phyloP scores from a whole-genome alignment of 2,329 filamentous ascomycete genomes.

The Plenodomus lindquistii region DNA sequence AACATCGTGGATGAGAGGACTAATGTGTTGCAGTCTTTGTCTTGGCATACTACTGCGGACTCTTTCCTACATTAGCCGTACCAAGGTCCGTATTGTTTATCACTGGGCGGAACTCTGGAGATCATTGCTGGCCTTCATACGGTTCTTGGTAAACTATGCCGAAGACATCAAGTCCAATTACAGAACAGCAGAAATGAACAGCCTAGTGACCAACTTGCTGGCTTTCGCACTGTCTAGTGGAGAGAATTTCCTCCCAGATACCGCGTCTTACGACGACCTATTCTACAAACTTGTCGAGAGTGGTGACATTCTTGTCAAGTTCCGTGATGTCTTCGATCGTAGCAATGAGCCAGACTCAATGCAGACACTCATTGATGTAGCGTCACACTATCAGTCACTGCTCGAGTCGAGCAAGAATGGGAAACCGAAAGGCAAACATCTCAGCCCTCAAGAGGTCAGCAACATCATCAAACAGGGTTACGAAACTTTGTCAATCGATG shows the following conservation, averaged over 20 bases:
- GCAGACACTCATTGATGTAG: slow-evolving; percentile 80
- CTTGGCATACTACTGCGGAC: slow-evolving; percentile 81
- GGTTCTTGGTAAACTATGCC: slow-evolving; percentile 87
- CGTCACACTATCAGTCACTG: slow-evolving; percentile 83
- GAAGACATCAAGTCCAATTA: slow-evolving; percentile 71
- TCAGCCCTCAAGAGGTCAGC: slow-evolving; percentile 82
- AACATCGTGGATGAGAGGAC: neutral
- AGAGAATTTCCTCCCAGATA: slow-evolving; percentile 86
- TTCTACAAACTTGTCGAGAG: slow-evolving; percentile 98
- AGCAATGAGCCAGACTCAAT: slow-evolving; percentile 61
- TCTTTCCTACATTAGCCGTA: slow-evolving; percentile 80
- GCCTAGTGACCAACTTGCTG: slow-evolving; percentile 78
- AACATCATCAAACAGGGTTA: slow-evolving; percentile 96
- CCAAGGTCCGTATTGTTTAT: slow-evolving; percentile 78
- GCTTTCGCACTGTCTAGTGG: slow-evolving; percentile 83
- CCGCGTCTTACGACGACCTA: slow-evolving; percentile 88
- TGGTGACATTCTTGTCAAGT: slow-evolving; percentile 78
- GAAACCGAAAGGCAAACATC: slow-evolving; percentile 61
- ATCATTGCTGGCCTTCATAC: slow-evolving; percentile 81
- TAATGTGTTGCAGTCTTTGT: slow-evolving; percentile 59
- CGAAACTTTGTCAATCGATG: slow-evolving; percentile 89
- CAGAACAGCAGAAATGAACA: slow-evolving; percentile 73
- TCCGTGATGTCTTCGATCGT: slow-evolving; percentile 73
- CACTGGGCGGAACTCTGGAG: slow-evolving; percentile 98
- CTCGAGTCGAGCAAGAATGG: slow-evolving; percentile 63